Conservation (phyloP, 1,284 basidiomycete genomes). For the Mycena sp. region DNA sequence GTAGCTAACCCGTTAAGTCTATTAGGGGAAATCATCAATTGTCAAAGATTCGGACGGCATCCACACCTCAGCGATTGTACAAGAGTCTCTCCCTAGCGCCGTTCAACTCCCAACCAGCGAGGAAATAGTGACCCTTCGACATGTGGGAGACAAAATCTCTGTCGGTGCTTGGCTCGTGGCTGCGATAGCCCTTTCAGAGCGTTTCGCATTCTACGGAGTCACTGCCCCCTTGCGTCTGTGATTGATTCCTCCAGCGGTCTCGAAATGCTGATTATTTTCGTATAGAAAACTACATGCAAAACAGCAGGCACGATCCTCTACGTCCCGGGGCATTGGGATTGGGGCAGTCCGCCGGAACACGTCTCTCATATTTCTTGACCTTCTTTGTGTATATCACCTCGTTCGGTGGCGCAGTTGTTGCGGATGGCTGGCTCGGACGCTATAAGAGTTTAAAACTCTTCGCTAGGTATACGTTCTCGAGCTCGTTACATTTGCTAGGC, state of each 20-base stretch:
- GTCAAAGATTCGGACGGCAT: background rate
- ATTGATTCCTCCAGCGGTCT: background rate
- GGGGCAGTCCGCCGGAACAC: slow-evolving; percentile 13
- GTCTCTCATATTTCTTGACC: slow-evolving; percentile 18
- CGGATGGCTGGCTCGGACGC: slow-evolving; percentile 22
- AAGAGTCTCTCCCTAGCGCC: background rate
- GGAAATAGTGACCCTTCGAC: slow-evolving; percentile 6
- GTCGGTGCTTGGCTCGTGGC: slow-evolving; percentile 22
- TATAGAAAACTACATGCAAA: slow-evolving; percentile 23
- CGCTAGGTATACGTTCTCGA: background rate
- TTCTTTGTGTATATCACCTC: slow-evolving; percentile 21
- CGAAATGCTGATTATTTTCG: background rate
- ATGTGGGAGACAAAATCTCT: slow-evolving; percentile 5
- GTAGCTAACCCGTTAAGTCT: too few relatives aligned
- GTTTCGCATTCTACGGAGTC: slow-evolving; percentile 19
- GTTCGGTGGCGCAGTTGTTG: slow-evolving; percentile 19
- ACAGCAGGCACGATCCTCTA: slow-evolving; percentile 9
- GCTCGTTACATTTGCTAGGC: background rate
- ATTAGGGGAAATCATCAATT: too few relatives aligned
- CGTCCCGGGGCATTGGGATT: slow-evolving; percentile 20
- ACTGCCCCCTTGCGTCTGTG: slow-evolving; percentile 5
- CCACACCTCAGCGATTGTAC: background rate
- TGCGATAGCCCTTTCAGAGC: slow-evolving; percentile 4
- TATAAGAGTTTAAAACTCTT: slow-evolving; percentile 19
- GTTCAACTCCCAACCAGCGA: slow-evolving; percentile 1